phyloP scores from a whole-genome alignment of 805 yeast genomes.

The Teunomyces gatunensis region DNA sequence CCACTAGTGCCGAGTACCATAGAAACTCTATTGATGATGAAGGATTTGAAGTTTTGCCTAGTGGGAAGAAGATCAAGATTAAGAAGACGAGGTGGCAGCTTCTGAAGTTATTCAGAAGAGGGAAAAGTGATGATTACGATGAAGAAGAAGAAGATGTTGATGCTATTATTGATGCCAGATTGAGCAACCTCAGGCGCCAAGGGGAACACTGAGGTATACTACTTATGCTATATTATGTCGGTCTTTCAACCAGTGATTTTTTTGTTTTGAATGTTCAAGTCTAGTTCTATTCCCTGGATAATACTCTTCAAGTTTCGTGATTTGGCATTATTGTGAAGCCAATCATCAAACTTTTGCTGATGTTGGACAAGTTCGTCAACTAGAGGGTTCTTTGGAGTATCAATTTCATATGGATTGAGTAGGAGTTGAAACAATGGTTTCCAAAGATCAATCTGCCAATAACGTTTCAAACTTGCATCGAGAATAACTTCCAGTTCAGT shows the following conservation, averaged over 20 bases:
- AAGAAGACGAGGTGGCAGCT: constrained; percentile 22
- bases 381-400: constrained; percentile 37
- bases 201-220: constrained; percentile 4
- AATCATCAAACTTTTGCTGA: constrained; percentile 39
- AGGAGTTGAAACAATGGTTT: constrained; percentile 56
- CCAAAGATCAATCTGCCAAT: constrained; percentile 80
- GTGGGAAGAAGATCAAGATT: constrained; percentile 56
- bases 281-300: constrained; percentile 36
- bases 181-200: constrained; percentile 19
- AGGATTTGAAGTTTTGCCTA: constrained; percentile 63
- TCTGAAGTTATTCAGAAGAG: constrained; percentile 38
- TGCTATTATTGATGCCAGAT: constrained; percentile 52
- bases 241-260: constrained; percentile 5
- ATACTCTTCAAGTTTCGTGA: constrained; percentile 24
- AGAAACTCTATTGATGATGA: constrained; percentile 22
- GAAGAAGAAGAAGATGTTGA: constrained; percentile 45
- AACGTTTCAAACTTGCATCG: constrained; percentile 54
- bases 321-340: constrained; percentile 29
- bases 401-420: constrained; percentile 51
- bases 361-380: constrained; percentile 30
- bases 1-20: constrained; percentile 24
- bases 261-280: constrained; percentile 16
- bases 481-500: constrained; percentile 26
- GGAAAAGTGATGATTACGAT: constrained; percentile 15
- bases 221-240: background rate